phyloP scores from a whole-genome alignment of 257 asterid species.

The Solanum ossicruentum region DNA sequence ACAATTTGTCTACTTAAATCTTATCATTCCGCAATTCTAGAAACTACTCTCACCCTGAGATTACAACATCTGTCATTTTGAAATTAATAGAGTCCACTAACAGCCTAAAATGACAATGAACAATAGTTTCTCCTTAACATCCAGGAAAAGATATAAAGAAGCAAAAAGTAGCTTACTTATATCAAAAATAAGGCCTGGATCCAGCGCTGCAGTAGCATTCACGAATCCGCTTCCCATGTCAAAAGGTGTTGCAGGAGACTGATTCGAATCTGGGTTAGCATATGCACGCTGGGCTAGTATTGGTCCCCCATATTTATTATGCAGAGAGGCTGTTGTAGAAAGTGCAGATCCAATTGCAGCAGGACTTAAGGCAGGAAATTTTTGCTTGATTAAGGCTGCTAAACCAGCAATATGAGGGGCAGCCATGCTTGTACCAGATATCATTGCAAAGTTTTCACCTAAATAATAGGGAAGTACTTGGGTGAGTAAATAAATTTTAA shows the following conservation, averaged over 20 bases:
- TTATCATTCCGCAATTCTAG: neutral
- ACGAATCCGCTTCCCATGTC: slow-evolving; percentile 98
- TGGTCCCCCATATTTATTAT: slow-evolving; percentile 56
- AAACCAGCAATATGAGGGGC: slow-evolving; percentile 96
- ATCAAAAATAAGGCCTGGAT: slow-evolving; percentile 84
- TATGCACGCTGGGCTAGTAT: slow-evolving; percentile 91
- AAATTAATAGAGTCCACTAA: neutral
- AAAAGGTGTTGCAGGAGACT: slow-evolving; percentile 93
- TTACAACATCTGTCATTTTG: neutral
- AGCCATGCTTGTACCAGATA: slow-evolving; percentile 99
- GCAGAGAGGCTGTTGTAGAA: slow-evolving; percentile 81
- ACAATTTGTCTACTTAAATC: neutral
- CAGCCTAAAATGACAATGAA: neutral
- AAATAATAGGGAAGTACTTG: neutral
- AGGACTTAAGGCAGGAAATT: slow-evolving; percentile 55
- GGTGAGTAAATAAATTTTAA: neutral
- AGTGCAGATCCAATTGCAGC: slow-evolving; percentile 88
- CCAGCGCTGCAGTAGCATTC: slow-evolving; percentile 84
- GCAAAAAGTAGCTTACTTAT: slow-evolving; percentile 40
- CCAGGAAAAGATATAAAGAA: neutral
- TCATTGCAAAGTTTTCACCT: slow-evolving; percentile 94
- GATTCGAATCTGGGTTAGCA: slow-evolving; percentile 73
- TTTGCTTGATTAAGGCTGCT: slow-evolving; percentile 83
- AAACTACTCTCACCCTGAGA: neutral
- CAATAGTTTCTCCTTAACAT: neutral